Conservation (phyloP, 345 rosid genomes). For the Eucalyptus regnans region DNA sequence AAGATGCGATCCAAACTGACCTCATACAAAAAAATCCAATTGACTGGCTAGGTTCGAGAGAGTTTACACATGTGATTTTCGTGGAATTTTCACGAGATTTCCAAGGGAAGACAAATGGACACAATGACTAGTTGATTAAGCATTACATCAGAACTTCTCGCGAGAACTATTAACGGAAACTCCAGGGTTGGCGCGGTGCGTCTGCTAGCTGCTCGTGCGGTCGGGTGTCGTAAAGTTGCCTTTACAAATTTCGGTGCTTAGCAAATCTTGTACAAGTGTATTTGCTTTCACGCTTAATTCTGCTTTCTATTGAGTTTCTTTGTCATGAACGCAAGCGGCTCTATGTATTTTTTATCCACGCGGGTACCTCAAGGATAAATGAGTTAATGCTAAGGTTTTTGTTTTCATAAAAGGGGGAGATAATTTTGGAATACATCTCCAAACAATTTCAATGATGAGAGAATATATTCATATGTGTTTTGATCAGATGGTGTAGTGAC, state of each 20-base stretch:
- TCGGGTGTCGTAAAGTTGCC: neutral
- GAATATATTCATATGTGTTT: too few relatives aligned
- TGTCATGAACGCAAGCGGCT: neutral
- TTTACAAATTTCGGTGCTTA: neutral
- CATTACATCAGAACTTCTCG: too few relatives aligned
- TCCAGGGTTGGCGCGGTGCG: neutral
- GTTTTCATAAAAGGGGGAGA: neutral
- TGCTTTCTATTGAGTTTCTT: neutral
- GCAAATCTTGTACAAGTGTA: neutral
- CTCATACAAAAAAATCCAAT: neutral
- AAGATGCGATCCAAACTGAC: neutral
- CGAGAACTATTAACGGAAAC: too few relatives aligned
- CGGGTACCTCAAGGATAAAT: neutral
- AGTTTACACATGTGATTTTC: neutral
- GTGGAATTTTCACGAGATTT: neutral
- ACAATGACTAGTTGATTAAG: too few relatives aligned
- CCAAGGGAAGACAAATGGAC: neutral
- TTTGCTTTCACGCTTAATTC: neutral
- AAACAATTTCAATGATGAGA: neutral
- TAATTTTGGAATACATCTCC: neutral
- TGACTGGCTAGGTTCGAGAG: neutral
- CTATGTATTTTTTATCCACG: neutral
- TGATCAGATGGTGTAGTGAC: too few relatives aligned
- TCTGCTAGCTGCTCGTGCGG: neutral
- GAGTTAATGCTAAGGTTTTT: neutral